These are phyloP conservation scores for Luffa aegyptiaca DNA, from an alignment of 306 rosid genomes.

Conservation along the genomic window DNA sequence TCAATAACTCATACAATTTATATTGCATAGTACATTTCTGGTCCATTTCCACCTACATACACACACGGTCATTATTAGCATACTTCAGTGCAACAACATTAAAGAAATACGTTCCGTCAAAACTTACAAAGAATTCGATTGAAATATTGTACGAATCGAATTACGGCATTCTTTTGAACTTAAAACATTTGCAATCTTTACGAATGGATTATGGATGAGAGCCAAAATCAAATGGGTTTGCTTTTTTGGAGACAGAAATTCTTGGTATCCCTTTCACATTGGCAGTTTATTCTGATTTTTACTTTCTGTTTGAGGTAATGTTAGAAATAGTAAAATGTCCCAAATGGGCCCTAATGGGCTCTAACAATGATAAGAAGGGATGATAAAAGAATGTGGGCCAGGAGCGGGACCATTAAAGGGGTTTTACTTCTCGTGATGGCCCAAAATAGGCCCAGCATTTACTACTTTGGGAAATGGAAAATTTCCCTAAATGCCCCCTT, in stretches of 20 bases:
- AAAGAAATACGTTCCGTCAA: too few relatives aligned
- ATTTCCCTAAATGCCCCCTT: neutral
- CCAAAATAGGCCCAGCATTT: conserved; percentile 4
- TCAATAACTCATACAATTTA: neutral
- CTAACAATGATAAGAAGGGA: neutral
- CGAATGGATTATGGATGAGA: neutral
- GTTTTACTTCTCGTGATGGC: neutral
- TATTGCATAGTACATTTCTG: neutral
- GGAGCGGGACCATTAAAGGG: neutral
- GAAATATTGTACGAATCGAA: too few relatives aligned
- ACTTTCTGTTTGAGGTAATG: neutral
- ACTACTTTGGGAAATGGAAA: neutral
- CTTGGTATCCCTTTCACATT: neutral
- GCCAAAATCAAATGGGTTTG: neutral
- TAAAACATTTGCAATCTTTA: too few relatives aligned
- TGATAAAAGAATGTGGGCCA: neutral
- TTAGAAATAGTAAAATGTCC: neutral
- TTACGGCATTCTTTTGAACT: too few relatives aligned
- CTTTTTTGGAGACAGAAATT: neutral
- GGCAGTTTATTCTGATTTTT: neutral
- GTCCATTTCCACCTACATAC: neutral
- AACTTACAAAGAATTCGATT: too few relatives aligned
- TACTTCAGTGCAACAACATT: too few relatives aligned
- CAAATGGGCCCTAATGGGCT: neutral
- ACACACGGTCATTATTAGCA: neutral